Evolutionary conservation across 2,329 filamentous ascomycete genomes (phyloP), one percentile per base, ranked within the genome.

Genomic region (Scorias spongiosa): DNA sequence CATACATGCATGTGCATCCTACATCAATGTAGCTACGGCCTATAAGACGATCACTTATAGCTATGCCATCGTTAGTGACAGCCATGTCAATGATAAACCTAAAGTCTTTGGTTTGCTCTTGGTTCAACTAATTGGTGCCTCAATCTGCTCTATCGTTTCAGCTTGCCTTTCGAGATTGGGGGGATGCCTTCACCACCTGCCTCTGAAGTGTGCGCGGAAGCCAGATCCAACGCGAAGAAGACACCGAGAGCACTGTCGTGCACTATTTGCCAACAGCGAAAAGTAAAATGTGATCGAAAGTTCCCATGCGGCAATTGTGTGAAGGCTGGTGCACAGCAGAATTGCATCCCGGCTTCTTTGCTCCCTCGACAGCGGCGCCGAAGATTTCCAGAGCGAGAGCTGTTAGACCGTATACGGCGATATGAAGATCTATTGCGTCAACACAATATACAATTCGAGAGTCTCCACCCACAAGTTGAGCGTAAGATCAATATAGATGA

Each of bases 261-360:
- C 54, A 70, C 84, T 11, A 69, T 79, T 15, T 89, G 84, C 56
- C 81, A 87, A 57, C 80, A 83, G 58, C 76, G 81, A 48, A 86
- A 86, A 59, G 73, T 86, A 37, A 78, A 78, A 47, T 86, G 82
- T 61, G 47, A 52, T 60, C 81, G 80, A 61, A 75, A 72, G 52
- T 78, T 78, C 60, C 81, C 81, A 12, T 86, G 82, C 56, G 68
- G 10, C 53, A 80, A 81, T 61, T 85, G 81, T 56, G 66, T 76
- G 57, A 80, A 74, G 60, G 71, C 74, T 42, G 64, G 69, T 17
- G 71, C 71, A 29, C 73, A 36, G 32, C 20, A 26, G 4, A 26
- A 82, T 51, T 86, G 57, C 49, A 53, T 70, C 3, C 64, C 66
- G 2, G 61, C 63, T 1, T 54, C 59, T 5, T 12, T 42, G 3